Base-by-base conservation (phyloP, 1,284 basidiomycete genomes). In the Papiliotrema terrestris region DNA sequence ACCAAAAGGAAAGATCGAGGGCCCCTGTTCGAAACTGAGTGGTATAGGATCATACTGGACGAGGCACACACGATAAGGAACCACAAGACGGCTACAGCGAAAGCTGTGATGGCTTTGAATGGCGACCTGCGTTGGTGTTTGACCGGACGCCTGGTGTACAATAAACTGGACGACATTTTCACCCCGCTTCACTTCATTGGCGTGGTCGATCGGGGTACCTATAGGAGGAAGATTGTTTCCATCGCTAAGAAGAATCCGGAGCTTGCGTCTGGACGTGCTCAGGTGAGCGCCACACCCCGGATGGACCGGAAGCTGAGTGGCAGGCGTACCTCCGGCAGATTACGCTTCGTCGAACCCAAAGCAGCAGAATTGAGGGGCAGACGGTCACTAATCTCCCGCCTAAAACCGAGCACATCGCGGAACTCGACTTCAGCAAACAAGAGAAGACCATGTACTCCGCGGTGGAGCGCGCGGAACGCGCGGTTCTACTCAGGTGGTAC, bases 1-100 rank as follows among this genome's bases (percentile, higher is more conserved):
- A 23, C 37, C 19, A 48, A 54, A 20, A 59, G 59, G 45, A 66
- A 61, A 11, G 29, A 6, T 11, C 5, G 29, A 45, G 75, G 73
- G 1, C 69, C 72, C 3, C 52, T 77, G 2, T 67, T 74, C 36
- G 51, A 67, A 23, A 60, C 69, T 23, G 55, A 66, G 9, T 78
- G 71, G 68, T 78, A 71, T 58, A 64, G 79, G 17, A 66, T 78
- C 45, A 68, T 78, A 32, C 60, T 79, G 14, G 78, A 79, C 56
- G 79, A 80, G 55, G 76, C 76, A 1, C 76, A 71, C 44, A 61
- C 61, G 39, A 68, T 73, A 49, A 62, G 77, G 23, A 78, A 78
- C 56, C 64, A 60, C 39, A 53, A 52, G 2, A 78, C 74, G 0
- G 64, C 61, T 38, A 64, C 66, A 0, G 61, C 70, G 8, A 65